phyloP scores from a whole-genome alignment of 768 basidiomycete species.

The Cubamyces lactineus region DNA sequence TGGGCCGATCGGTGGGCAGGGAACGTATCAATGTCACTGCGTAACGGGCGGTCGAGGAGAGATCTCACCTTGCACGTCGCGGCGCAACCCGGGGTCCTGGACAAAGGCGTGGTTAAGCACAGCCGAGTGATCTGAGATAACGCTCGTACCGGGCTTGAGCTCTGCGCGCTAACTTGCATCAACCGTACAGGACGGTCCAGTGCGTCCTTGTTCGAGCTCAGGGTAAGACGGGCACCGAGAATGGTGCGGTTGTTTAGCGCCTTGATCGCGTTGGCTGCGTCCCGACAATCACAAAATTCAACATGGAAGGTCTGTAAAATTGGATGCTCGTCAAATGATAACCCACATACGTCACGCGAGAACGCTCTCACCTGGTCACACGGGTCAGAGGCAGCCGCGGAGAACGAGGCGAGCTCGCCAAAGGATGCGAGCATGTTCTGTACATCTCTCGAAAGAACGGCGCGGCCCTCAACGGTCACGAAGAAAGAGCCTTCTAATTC shows the following conservation, averaged over 20 bases:
- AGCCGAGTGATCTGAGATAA: neutral
- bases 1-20: slow-evolving; percentile 22
- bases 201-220: slow-evolving; percentile 41
- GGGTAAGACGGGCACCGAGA: slow-evolving; percentile 55
- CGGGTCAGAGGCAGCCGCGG: slow-evolving; percentile 16
- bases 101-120: slow-evolving; percentile 8
- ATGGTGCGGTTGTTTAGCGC: slow-evolving; percentile 52
- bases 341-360: neutral
- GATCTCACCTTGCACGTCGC: slow-evolving; percentile 18
- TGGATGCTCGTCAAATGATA: neutral
- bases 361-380: slow-evolving; percentile 24
- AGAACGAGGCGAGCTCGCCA: slow-evolving; percentile 38
- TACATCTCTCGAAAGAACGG: slow-evolving; percentile 29
- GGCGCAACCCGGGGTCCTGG: slow-evolving; percentile 15
- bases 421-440: slow-evolving; percentile 35
- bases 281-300: slow-evolving; percentile 71
- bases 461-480: slow-evolving; percentile 44
- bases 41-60: slow-evolving; percentile 1
- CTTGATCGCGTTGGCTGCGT: slow-evolving; percentile 54
- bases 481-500: slow-evolving; percentile 56
- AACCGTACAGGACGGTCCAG: slow-evolving; percentile 9
- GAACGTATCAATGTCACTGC: neutral
- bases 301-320: slow-evolving; percentile 49
- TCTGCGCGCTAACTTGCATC: slow-evolving; percentile 10
- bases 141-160: slow-evolving; percentile 10